Evolutionary conservation across 2,329 filamentous ascomycete species (phyloP).

Genomic region (Cladosporium sp.): DNA sequence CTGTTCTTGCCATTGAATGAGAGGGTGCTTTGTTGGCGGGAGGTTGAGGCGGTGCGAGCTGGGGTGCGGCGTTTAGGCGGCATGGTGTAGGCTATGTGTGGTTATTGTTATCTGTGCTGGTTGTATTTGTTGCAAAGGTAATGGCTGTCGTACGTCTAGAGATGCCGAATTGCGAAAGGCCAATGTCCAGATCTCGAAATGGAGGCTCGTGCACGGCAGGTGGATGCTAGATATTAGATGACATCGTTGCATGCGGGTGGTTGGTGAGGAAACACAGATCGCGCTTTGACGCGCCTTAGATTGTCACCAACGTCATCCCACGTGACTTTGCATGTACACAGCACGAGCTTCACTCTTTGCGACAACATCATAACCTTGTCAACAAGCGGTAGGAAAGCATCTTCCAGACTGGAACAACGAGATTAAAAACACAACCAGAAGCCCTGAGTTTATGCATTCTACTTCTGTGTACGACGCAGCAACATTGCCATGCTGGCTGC

Average conservation of each 20-base stretch:
- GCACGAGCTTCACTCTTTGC: not conserved
- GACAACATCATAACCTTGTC: too few species aligned
- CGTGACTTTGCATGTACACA: not conserved
- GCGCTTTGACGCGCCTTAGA: conserved; percentile 1
- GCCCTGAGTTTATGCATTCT: too few species aligned
- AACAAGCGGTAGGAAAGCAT: too few species aligned
- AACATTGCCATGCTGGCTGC: too few species aligned
- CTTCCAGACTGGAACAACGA: too few species aligned
- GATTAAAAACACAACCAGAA: too few species aligned
- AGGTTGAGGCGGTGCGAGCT: conserved; percentile 44
- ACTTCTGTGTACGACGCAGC: too few species aligned
- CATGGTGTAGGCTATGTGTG: conserved; percentile 30
- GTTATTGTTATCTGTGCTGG: not conserved
- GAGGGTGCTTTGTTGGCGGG: conserved; percentile 53
- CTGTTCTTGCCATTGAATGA: conserved; percentile 54
- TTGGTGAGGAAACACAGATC: not conserved
- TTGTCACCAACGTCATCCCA: not conserved
- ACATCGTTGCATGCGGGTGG: conserved; percentile 3
- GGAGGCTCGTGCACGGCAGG: conserved; percentile 1
- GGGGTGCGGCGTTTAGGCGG: conserved; percentile 42
- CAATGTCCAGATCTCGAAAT: not conserved
- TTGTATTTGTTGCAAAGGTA: not conserved
- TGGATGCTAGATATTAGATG: not conserved
- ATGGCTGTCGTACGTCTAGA: not conserved
- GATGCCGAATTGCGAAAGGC: too few species aligned